Conservation (phyloP, 768 basidiomycete genomes). For the Hortiboletus campestris region DNA sequence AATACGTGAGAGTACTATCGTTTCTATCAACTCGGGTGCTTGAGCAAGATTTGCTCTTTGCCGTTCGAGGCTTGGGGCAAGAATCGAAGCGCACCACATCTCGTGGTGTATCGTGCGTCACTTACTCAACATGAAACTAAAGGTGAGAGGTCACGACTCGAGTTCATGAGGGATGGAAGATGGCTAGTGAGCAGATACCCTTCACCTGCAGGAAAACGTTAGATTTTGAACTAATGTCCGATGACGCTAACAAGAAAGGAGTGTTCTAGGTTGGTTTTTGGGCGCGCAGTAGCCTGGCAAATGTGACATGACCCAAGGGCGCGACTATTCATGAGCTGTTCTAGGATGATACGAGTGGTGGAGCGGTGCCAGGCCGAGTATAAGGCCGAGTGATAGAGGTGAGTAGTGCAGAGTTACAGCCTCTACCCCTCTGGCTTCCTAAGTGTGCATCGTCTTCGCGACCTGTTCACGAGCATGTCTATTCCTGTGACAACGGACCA, state of each 20-base stretch:
- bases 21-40: conserved; percentile 13
- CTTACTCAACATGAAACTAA: not conserved
- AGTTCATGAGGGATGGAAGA: not conserved
- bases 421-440: not conserved
- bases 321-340: not conserved
- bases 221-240: conserved; percentile 9
- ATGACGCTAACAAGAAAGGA: not conserved
- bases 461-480: conserved; percentile 12
- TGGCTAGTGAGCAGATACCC: conserved; percentile 1
- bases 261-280: not conserved
- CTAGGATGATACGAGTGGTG: not conserved
- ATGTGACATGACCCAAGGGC: not conserved
- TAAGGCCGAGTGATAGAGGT: conserved; percentile 17
- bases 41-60: conserved; percentile 24
- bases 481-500: conserved; percentile 1
- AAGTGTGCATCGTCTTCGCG: conserved; percentile 4
- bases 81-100: not conserved
- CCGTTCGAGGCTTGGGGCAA: conserved; percentile 12
- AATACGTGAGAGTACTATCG: not conserved
- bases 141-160: conserved; percentile 9
- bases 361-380: conserved; percentile 11
- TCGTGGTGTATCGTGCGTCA: not conserved
- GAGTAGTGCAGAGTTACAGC: not conserved
- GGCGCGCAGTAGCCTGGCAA: conserved; percentile 1
- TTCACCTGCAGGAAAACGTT: conserved; percentile 9